phyloP scores from a whole-genome alignment of 108 stramenopile genomes.

The Craspedostauros australis region DNA sequence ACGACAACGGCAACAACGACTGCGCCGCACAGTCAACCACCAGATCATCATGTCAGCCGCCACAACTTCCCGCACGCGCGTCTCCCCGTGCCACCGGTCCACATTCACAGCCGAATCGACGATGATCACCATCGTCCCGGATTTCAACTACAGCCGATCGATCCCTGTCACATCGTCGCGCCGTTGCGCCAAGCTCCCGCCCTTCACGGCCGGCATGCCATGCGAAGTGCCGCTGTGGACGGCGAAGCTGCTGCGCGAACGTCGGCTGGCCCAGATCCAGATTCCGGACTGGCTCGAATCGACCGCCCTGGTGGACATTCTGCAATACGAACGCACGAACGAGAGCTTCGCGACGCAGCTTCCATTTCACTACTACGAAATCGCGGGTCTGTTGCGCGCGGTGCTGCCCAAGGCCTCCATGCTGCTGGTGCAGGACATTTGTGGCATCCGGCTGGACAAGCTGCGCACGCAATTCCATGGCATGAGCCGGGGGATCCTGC shows the following conservation, averaged over 20 bases:
- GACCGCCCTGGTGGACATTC: conserved; percentile 37
- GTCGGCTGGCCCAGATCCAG: conserved; percentile 49
- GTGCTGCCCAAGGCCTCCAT: conserved; percentile 31
- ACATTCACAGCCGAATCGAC: conserved; percentile 55
- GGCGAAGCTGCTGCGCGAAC: conserved; percentile 48
- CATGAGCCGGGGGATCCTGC: conserved; percentile 38
- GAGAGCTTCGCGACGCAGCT: conserved; percentile 30
- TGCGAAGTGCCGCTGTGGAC: conserved; percentile 71
- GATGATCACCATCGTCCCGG: conserved; percentile 49
- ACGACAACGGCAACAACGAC: too few relatives aligned
- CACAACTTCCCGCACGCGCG: background rate
- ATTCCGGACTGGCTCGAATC: conserved; percentile 48
- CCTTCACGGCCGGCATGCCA: conserved; percentile 72
- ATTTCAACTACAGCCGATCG: conserved; percentile 42
- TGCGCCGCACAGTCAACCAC: too few relatives aligned
- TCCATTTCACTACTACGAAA: conserved; percentile 75
- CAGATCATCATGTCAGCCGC: background rate
- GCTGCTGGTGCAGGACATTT: conserved; percentile 63
- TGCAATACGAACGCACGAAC: conserved; percentile 46
- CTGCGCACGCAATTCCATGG: conserved; percentile 70
- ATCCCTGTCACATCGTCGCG: too few relatives aligned
- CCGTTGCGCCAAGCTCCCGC: too few relatives aligned
- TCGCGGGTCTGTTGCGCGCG: conserved; percentile 38
- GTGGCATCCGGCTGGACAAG: conserved; percentile 62
- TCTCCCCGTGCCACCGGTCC: conserved; percentile 13